Base-by-base conservation (phyloP, 192 early-diverging fungal genomes). In the Linderina pennispora region DNA sequence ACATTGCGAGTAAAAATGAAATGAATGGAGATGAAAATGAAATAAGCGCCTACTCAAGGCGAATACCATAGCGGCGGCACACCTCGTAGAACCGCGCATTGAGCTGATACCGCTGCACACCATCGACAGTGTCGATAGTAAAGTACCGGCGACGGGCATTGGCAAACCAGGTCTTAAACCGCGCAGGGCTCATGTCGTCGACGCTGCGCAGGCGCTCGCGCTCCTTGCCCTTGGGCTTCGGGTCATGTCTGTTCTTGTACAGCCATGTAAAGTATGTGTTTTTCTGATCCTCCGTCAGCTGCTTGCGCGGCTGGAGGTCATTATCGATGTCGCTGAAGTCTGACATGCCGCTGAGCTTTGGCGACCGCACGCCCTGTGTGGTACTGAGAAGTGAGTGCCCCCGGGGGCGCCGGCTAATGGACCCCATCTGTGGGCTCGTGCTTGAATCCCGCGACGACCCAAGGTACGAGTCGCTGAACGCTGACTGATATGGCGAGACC, bases 111-210 rank as follows among this genome's bases (percentile, higher is more conserved):
- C 15, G 39, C 34, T 63, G 61, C 36, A 63, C 55, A 45, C 60
- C 67, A 26, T 63, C 46, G 11, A 32, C 44, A 4, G 46, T 35
- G 10, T 43, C 45, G 16, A 54, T 33, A 14, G 43, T 33, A 25
- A 72, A 72, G 46, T 72, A 72, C 33, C 68, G 56, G 68, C 68
- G 68, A 22, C 68, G 61, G 8, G 68, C 68, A 36, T 72, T 72
- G 36, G 68, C 68, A 33, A 72, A 72, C 68, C 68, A 72, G 11
- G 68, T 72, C 62, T 72, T 72, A 54, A 72, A 72, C 33, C 68
- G 42, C 49, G 55, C 68, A 32, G 53, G 60, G 20, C 50, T 45
- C 68, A 72, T 72, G 45, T 61, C 53, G 31, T 57, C 68, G 16
- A 72, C 53, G 41, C 32, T 8, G 20, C 61, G 50, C 18, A 72